These are phyloP conservation scores for Mortierella polycephala DNA, from an alignment of 371 early-diverging fungal species.

Conservation along the genomic window DNA sequence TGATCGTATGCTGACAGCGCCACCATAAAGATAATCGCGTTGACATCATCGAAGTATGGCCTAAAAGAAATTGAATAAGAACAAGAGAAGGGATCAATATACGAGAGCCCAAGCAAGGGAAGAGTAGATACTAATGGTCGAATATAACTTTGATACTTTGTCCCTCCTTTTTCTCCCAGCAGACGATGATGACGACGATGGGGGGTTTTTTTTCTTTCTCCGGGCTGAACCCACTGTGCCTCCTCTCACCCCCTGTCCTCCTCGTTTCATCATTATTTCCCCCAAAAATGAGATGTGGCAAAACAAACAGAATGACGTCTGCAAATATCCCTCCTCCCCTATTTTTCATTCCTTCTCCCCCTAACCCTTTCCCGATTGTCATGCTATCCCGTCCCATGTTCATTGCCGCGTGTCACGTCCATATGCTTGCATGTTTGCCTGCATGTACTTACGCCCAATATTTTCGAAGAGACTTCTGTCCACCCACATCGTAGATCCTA, in stretches of 20 bases:
- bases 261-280: no score
- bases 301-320: no score
- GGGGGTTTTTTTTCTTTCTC: no score
- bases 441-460: conserved; percentile 68
- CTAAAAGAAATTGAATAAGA: conserved; percentile 27
- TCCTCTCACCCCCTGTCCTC: no score
- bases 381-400: neutral
- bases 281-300: no score
- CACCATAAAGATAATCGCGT: conserved; percentile 67
- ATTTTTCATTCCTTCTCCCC: no score
- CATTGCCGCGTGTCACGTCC: neutral
- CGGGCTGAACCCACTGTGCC: no score
- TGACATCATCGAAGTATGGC: conserved; percentile 77
- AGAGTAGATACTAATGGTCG: neutral
- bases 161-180: neutral
- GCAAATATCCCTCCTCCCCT: no score
- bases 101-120: conserved; percentile 8
- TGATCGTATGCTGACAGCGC: conserved; percentile 67
- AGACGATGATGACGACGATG: neutral
- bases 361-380: conserved; percentile 6
- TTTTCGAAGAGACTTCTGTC: conserved; percentile 67
- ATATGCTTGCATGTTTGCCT: neutral
- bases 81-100: neutral
- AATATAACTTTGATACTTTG: neutral
- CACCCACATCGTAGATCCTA: conserved; percentile 69